phyloP scores from a whole-genome alignment of 805 yeast genomes.

The Wickerhamomyces chambardii region DNA sequence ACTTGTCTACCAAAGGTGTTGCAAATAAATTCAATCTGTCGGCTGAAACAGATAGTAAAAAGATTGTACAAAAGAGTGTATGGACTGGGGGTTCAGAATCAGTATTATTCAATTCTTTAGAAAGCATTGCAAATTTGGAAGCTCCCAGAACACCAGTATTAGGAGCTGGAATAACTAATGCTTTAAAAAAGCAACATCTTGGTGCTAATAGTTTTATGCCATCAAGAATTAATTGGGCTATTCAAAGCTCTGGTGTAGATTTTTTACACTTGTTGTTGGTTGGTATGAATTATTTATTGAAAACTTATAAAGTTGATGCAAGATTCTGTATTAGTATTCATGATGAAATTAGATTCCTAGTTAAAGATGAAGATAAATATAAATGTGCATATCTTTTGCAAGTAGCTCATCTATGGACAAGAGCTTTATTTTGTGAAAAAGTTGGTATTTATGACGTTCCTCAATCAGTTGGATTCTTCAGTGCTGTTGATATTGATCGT shows the following conservation, averaged over 20 bases:
- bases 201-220: slow-evolving; percentile 65
- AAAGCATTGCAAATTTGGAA: slow-evolving; percentile 74
- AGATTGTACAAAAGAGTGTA: slow-evolving; percentile 22
- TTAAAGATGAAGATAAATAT: slow-evolving; percentile 63
- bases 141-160: slow-evolving; percentile 84
- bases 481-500: slow-evolving; percentile 85
- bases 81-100: slow-evolving; percentile 95
- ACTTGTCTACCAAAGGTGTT: slow-evolving; percentile 78
- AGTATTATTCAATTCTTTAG: slow-evolving; percentile 81
- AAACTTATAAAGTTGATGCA: slow-evolving; percentile 59
- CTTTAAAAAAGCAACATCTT: slow-evolving; percentile 59
- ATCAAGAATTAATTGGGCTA: slow-evolving; percentile 94
- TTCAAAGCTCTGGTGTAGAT: slow-evolving; percentile 97
- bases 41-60: slow-evolving; percentile 15
- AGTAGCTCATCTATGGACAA: slow-evolving; percentile 88
- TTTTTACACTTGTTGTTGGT: slow-evolving; percentile 79
- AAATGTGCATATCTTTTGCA: slow-evolving; percentile 79
- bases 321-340: slow-evolving; percentile 84
- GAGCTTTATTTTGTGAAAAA: slow-evolving; percentile 92
- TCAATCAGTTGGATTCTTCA: slow-evolving; percentile 91
- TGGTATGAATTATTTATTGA: slow-evolving; percentile 77
- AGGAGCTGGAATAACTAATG: slow-evolving; percentile 90
- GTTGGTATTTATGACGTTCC: slow-evolving; percentile 86
- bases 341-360: slow-evolving; percentile 85
- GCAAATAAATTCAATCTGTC: slow-evolving; percentile 18